Base-by-base conservation (phyloP, 1,139 yeast species). In the Diutina siamensis region DNA sequence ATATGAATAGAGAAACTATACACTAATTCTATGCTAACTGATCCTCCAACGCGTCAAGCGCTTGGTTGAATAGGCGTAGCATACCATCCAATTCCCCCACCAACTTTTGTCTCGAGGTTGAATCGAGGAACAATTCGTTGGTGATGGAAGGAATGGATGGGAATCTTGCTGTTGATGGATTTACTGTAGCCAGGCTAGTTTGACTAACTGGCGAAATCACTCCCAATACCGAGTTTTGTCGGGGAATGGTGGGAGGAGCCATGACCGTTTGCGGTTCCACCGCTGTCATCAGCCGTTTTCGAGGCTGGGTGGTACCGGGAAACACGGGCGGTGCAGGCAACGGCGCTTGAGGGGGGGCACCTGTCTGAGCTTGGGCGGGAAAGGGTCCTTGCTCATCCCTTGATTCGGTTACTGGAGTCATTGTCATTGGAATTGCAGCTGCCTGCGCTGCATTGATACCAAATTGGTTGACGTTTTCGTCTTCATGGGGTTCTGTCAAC, bases 361-460 rank as follows among this genome's bases (percentile, higher is more conserved):
- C 34, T 7, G 28, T 25, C 12, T n/a, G 18, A 21, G 41, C 19
- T 31, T 9, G 21, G 15, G 15, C 21, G 2, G 13, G 25, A 13
- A 9, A n/a, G 46, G 48, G 15, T 48, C 35, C 21, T 33, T 51
- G 50, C 35, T 47, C 31, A 57, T 76, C 53, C 71, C 28, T n/a
- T 17, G 32, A 78, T 54, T 83, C 94, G 1, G 84, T 72, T 1
- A 83, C 78, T 0, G 92, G 94, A 0, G 94, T 83, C 94, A 83
- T 83, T 0, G 85, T 73, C 54, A 81, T 64, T 31, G 13, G 83
- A 77, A 71, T 57, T 44, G 67, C 65, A 4, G 71, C 65, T 2
- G 76, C 68, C 44, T 69, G 74, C 12, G 75, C 63, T 1, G 80
- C 73, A 56, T 76, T 72, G 52, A 79, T 70, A 44, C 88, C 83